Base-by-base conservation (phyloP, 1,284 basidiomycete genomes). In the Cystobasidium pallidum region DNA sequence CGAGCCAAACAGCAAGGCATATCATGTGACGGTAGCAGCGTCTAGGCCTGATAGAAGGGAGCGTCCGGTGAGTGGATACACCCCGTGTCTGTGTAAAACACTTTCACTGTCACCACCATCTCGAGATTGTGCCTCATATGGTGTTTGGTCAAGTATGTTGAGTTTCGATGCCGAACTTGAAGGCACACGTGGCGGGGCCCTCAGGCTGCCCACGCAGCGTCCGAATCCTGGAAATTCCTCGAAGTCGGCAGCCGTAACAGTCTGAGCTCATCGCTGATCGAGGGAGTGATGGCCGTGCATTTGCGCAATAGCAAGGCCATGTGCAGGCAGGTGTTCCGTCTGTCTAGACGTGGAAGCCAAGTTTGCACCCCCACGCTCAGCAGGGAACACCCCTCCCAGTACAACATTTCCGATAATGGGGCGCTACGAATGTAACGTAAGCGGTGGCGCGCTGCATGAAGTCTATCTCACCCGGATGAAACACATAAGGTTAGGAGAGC, bases 301-400 rank as follows among this genome's bases (percentile, higher is more conserved):
- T n/a, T 19, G 39, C 32, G 15, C 30, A 36, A 19, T 21, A 39
- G 15, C n/a, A n/a, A 19, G 7, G 32, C 57, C 57, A 39, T 39
- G 39, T 21, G 19, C 32, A 36, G 21, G 34, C 32, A 59, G 32
- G 15, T 26, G 30, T 24, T 59, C 19, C 32, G 15, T 59, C 39
- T 36, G 32, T 21, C 24, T 26, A 19, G 57, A 21, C 13, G 57
- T 39, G 57, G 65, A 54, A 3, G 65, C 30, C 39, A 67, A 45
- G n/a, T 45, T 67, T 17, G 65, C 65, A 26, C 30, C 65, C 65
- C 65, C n/a, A n/a, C n/a, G n/a, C n/a, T n/a, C n/a, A n/a, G n/a
- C n/a, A n/a, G n/a, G n/a, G n/a, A n/a, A n/a, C n/a, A n/a, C n/a
- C n/a, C n/a, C n/a, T n/a, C n/a, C n/a, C n/a, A n/a, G n/a, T n/a